phyloP scores from a whole-genome alignment of 176 grass and related monocot genomes.

The Typha latifolia region DNA sequence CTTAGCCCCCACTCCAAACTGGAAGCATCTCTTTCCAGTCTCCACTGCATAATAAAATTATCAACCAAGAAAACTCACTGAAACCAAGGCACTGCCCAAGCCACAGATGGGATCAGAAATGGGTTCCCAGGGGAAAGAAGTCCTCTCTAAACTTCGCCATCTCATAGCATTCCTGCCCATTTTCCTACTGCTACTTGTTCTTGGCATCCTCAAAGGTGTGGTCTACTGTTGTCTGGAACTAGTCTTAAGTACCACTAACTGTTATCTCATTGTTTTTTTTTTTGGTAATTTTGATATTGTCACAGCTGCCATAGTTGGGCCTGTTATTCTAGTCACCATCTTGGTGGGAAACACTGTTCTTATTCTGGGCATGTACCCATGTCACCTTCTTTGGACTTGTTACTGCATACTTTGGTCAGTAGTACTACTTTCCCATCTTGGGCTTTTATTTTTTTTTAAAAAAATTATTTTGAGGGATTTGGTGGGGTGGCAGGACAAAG shows the following conservation, averaged over 20 bases:
- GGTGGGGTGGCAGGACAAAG: slow-evolving; percentile 10
- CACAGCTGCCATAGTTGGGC: slow-evolving; percentile 2
- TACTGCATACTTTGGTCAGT: slow-evolving; percentile 7
- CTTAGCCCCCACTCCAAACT: too few species aligned
- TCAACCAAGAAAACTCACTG: too few species aligned
- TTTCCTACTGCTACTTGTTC: slow-evolving; percentile 14
- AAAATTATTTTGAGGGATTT: not conserved
- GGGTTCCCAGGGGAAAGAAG: not conserved
- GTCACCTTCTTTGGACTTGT: slow-evolving; percentile 15
- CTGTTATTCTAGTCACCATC: slow-evolving; percentile 12
- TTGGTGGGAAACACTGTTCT: slow-evolving; percentile 10
- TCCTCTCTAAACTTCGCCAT: not conserved
- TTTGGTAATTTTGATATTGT: not conserved
- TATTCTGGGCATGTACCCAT: slow-evolving; percentile 5
- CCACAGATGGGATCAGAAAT: too few species aligned
- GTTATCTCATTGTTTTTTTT: not conserved
- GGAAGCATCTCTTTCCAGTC: too few species aligned
- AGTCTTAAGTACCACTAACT: not conserved
- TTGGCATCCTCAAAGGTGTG: slow-evolving; percentile 13
- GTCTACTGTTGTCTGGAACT: too few species aligned
- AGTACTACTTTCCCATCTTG: not conserved
- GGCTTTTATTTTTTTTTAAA: not conserved
- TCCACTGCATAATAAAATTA: too few species aligned
- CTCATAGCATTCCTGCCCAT: slow-evolving; percentile 7
- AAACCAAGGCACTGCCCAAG: too few species aligned